Conservation (phyloP, 1,139 yeast genomes). For the Zhuliangozyma blackwelliae region DNA sequence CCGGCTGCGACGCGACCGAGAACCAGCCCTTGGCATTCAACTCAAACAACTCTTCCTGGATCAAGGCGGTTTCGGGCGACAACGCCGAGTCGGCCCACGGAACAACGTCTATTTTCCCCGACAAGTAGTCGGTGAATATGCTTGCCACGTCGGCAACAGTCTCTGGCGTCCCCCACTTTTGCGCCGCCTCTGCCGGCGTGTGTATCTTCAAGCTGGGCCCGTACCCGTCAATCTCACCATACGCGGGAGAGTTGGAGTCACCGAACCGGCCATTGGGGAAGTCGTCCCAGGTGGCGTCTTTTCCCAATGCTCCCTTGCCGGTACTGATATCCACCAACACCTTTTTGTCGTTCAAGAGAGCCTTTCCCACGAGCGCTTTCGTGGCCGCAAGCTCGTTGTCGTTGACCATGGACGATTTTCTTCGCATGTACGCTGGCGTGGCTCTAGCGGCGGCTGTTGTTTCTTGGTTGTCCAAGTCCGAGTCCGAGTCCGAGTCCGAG, state of each 20-base stretch:
- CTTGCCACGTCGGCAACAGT: conserved; percentile 58
- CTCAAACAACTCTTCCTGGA: conserved; percentile 83
- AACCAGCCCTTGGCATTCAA: conserved; percentile 74
- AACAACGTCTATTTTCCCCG: conserved; percentile 67
- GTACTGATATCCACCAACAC: conserved; percentile 71
- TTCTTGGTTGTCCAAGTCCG: conserved; percentile 10
- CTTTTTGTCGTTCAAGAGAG: conserved; percentile 37
- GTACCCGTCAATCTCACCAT: conserved; percentile 96
- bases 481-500: conserved; percentile 25
- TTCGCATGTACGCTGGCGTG: conserved; percentile 15
- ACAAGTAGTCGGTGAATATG: conserved; percentile 69
- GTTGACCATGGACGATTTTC: conserved; percentile 43
- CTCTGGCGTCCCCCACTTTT: conserved; percentile 81
- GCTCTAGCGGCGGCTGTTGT: conserved; percentile 3
- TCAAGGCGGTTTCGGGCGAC: conserved; percentile 84
- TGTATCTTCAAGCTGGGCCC: conserved; percentile 81
- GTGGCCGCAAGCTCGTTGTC: conserved; percentile 44
- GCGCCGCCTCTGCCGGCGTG: conserved; percentile 63
- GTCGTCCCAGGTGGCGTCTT: conserved; percentile 98
- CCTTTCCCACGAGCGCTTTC: conserved; percentile 21
- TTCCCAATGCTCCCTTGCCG: conserved; percentile 81
- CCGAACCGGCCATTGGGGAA: conserved; percentile 98
- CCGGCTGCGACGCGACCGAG: conserved; percentile 95
- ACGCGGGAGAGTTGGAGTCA: conserved; percentile 94
- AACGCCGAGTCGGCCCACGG: conserved; percentile 92